Evolutionary conservation across 208 protist species (phyloP), one percentile per base, ranked within the genome.

Genomic region (Naegleria fowleri): DNA sequence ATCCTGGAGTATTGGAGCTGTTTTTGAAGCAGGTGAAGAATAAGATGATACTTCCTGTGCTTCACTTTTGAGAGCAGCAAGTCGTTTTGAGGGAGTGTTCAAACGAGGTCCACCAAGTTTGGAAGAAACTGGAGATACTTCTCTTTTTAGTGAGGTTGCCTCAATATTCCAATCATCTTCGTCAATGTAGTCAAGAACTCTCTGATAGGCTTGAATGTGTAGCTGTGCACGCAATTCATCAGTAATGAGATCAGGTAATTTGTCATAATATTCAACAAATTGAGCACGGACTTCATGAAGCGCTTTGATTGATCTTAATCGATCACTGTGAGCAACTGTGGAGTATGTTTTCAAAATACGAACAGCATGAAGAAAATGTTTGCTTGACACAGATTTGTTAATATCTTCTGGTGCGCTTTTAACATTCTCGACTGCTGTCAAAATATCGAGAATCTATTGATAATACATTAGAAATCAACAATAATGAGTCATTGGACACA

Each of bases 291-390:
- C 39, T 25, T 55, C 29, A 67, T 89, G 22, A 25, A 89, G 13
- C 2, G 86, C 86, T 25, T 58, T 89, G 15, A 89, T 67, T 41
- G 25, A 43, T 40, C 33, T 58, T 5, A 89, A 40, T 67, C 51
- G 16, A 13, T 79, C 67, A 9, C 19, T 38, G 36, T 38, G 7
- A 25, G n/a, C 19, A 5, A 48, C 25, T 38, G n/a, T 11, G 39
- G n/a, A n/a, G 4, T 89, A 33, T 19, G 19, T 38, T 36, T 55
- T 67, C 29, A 89, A 67, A 41, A 39, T 40, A 67, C 55, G 55
- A 41, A 67, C 86, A 7, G 86, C 86, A 29, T 89, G 16, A 29
- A 89, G 59, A 67, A 48, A 89, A 67, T 89, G 41, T 67, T 89
- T 89, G 1, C 1, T 41, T 19, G 55, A 6, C 6, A 89, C 40